Evolutionary conservation across 257 asterid species (phyloP).

Genomic region (Hygrophila difformis): DNA sequence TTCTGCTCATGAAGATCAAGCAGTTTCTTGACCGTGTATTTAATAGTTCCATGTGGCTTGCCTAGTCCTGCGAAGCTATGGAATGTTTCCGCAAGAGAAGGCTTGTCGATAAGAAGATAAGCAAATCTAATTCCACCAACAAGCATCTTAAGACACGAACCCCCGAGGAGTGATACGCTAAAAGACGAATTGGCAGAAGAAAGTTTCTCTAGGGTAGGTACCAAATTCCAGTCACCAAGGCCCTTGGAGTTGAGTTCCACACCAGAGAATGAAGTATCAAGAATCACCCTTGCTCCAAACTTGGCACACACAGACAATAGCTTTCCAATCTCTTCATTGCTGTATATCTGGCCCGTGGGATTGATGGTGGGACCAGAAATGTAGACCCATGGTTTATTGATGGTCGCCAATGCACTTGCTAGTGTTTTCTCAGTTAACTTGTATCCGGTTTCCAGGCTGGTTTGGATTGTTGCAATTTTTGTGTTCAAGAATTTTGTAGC

Average conservation of each 20-base stretch:
- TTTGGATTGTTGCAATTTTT: conserved; percentile 40
- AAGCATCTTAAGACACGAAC: conserved; percentile 74
- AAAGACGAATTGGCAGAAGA: conserved; percentile 46
- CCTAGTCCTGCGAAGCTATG: conserved; percentile 73
- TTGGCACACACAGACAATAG: conserved; percentile 58
- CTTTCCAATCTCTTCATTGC: conserved; percentile 63
- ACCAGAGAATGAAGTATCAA: conserved; percentile 94
- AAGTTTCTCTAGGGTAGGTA: conserved; percentile 46
- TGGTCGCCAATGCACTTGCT: conserved; percentile 30
- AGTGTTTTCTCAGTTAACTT: conserved; percentile 63
- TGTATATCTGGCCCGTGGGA: conserved; percentile 80
- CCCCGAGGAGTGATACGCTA: conserved; percentile 64
- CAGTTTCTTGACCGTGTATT: conserved; percentile 69
- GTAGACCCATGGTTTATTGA: conserved; percentile 77
- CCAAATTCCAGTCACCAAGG: conserved; percentile 63
- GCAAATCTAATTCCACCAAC: conserved; percentile 83
- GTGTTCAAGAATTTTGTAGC: conserved; percentile 79
- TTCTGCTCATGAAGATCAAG: conserved; percentile 62
- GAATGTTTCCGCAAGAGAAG: conserved; percentile 59
- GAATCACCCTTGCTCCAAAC: conserved; percentile 63
- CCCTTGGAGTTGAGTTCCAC: conserved; percentile 49
- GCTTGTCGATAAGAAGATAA: conserved; percentile 58
- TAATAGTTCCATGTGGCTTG: conserved; percentile 82
- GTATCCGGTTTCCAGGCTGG: conserved; percentile 51
- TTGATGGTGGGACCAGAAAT: conserved; percentile 84